Evolutionary conservation across 495 filamentous ascomycete genomes (phyloP).

Genomic region (Trichoderma parareesei): DNA sequence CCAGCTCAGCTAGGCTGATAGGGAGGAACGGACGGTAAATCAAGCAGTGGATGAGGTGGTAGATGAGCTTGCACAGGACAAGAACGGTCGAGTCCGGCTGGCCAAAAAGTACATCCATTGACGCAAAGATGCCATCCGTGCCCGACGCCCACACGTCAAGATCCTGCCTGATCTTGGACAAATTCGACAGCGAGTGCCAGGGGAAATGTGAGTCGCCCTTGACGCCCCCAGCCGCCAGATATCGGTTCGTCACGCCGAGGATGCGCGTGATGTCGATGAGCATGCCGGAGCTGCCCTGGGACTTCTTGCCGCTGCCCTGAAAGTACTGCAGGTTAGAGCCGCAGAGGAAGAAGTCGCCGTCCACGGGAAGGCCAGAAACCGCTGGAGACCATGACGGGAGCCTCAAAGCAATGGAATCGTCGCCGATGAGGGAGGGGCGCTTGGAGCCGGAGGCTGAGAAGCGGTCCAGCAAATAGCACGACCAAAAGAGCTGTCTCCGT

Average conservation of each 20-base stretch:
- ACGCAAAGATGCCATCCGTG: slow-evolving; percentile 69
- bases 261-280: slow-evolving; percentile 78
- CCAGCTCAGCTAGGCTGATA: slow-evolving; percentile 69
- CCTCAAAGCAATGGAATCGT: slow-evolving; percentile 63
- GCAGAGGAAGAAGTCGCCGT: slow-evolving; percentile 70
- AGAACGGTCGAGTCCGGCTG: slow-evolving; percentile 69
- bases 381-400: slow-evolving; percentile 60
- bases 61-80: slow-evolving; percentile 74
- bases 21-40: slow-evolving; percentile 81
- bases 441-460: slow-evolving; percentile 72
- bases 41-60: slow-evolving; percentile 76
- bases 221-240: slow-evolving; percentile 74
- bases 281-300: slow-evolving; percentile 61
- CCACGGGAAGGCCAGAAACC: slow-evolving; percentile 46
- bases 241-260: slow-evolving; percentile 73
- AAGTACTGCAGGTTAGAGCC: slow-evolving; percentile 63
- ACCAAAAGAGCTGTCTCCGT: slow-evolving; percentile 71
- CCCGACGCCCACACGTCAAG: slow-evolving; percentile 77
- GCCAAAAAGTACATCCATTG: slow-evolving; percentile 63
- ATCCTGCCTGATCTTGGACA: slow-evolving; percentile 79
- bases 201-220: slow-evolving; percentile 85
- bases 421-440: slow-evolving; percentile 65
- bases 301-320: slow-evolving; percentile 55
- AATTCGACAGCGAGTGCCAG: slow-evolving; percentile 75
- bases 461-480: slow-evolving; percentile 73